Evolutionary conservation across 306 rosid species (phyloP), one percentile per base, ranked within the genome.

Genomic region (Abrus precatorius): DNA sequence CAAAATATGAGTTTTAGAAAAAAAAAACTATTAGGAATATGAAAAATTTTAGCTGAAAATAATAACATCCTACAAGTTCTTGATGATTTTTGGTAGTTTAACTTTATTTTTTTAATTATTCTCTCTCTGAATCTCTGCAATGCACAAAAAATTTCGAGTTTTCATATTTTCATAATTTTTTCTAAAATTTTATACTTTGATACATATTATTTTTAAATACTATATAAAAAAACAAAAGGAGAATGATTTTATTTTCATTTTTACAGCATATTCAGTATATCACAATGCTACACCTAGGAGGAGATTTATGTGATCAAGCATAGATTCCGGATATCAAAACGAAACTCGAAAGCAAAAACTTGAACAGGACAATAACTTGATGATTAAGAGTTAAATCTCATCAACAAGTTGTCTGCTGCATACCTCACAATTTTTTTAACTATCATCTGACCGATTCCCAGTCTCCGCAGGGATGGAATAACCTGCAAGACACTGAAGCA

Each of bases 361-460:
- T n/a, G 34, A 62, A 12, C 43, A 36, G 9, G 7, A 52, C 41
- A 57, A 50, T 28, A 67, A 68, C 56, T 48, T 67, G 5, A 68
- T 32, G 57, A 48, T 57, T 40, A 30, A 29, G 69, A 59, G 13
- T 43, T 7, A 27, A 57, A 50, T 48, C 57, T 67, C 66, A 48
- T 36, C 10, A 14, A 54, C 27, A 53, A 33, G 65, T 7, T 7
- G 2, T 40, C 1, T 55, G 11, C 1, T 36, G 53, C 81, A 67
- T 57, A 94, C 98, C 97, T 92, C 49, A 85, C 61, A 44, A 93
- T 86, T 79, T 86, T 92, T 45, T 84, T 86, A 72, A 92, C 91
- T 60, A 94, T 94, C 86, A 86, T 61, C 83, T 69, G 79, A 50
- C 98, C 98, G 29, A 92, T 91, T 74, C 97, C 98, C 93, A 92